phyloP scores from a whole-genome alignment of 495 filamentous ascomycete species.

The Friedmanniomyces simplex region DNA sequence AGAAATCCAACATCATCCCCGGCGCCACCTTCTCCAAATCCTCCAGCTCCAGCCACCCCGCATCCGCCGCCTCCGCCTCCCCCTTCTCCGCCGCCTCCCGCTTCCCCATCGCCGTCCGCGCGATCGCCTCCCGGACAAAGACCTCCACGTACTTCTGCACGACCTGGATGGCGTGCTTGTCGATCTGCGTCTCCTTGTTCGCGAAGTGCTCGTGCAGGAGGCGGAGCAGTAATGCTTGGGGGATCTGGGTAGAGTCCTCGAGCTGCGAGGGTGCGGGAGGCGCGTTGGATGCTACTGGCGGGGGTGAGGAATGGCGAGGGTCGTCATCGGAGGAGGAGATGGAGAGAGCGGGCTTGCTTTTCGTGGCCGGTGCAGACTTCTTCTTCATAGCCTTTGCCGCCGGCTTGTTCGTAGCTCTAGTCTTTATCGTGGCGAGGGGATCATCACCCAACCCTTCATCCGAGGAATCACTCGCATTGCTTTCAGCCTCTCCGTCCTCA shows the following conservation, averaged over 20 bases:
- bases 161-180: constrained; percentile 65
- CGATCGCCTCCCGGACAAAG: constrained; percentile 87
- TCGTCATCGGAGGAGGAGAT: not conserved
- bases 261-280: constrained; percentile 4
- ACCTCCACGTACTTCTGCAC: constrained; percentile 82
- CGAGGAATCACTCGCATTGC: not conserved
- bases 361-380: not conserved
- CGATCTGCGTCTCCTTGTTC: constrained; percentile 57
- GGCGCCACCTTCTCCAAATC: constrained; percentile 87
- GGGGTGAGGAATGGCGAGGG: not conserved
- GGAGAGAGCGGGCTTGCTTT: not conserved
- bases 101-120: constrained; percentile 59
- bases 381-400: not conserved
- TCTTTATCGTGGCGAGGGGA: constrained; percentile 1
- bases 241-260: constrained; percentile 44
- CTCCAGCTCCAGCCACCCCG: constrained; percentile 44
- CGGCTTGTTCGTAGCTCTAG: not conserved
- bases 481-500: constrained; percentile 1
- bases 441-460: constrained; percentile 18
- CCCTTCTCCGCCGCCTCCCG: constrained; percentile 38
- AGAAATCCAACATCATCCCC: constrained; percentile 84
- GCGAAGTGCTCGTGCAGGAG: constrained; percentile 72
- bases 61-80: constrained; percentile 33
- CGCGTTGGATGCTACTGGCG: not conserved
- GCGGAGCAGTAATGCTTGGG: constrained; percentile 59